Conservation (phyloP, 2,329 filamentous ascomycete genomes). For the Aspergillus nomiae region DNA sequence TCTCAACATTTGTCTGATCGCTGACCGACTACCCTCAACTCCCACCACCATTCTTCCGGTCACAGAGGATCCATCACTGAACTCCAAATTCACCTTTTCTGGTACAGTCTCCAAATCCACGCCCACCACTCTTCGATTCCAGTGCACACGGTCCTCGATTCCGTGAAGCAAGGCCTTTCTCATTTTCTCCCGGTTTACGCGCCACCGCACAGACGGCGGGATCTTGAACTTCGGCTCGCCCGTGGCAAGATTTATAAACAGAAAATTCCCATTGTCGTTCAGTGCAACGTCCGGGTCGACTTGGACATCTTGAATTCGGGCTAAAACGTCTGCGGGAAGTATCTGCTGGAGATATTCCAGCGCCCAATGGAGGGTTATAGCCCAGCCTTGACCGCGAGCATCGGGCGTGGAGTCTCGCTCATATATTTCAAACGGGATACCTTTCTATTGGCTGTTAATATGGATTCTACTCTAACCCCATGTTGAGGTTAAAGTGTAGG, state of each 20-base stretch:
- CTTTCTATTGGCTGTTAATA: conserved; percentile 16
- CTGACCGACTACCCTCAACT: conserved; percentile 25
- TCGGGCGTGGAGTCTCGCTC: conserved; percentile 30
- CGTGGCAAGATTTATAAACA: conserved; percentile 32
- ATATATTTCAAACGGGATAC: conserved; percentile 33
- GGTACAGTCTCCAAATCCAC: conserved; percentile 8
- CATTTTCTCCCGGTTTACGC: conserved; percentile 29
- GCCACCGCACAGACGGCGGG: conserved; percentile 30
- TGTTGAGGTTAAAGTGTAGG: neutral
- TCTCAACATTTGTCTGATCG: conserved; percentile 25
- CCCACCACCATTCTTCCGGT: conserved; percentile 22
- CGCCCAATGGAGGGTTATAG: conserved; percentile 30
- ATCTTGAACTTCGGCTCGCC: conserved; percentile 32
- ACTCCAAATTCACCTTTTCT: conserved; percentile 1
- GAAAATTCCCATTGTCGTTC: conserved; percentile 28
- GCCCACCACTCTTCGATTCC: conserved; percentile 18
- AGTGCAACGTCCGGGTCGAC: conserved; percentile 26
- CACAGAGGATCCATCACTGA: conserved; percentile 13
- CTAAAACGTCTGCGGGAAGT: conserved; percentile 19
- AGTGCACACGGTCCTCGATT: conserved; percentile 26
- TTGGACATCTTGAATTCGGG: conserved; percentile 21
- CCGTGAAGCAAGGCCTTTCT: conserved; percentile 20
- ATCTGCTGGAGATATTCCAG: conserved; percentile 25
- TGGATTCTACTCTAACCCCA: neutral
- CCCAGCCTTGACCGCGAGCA: conserved; percentile 30